Conservation (phyloP, 2,329 filamentous ascomycete genomes). For the Pestalotiopsis sp. region DNA sequence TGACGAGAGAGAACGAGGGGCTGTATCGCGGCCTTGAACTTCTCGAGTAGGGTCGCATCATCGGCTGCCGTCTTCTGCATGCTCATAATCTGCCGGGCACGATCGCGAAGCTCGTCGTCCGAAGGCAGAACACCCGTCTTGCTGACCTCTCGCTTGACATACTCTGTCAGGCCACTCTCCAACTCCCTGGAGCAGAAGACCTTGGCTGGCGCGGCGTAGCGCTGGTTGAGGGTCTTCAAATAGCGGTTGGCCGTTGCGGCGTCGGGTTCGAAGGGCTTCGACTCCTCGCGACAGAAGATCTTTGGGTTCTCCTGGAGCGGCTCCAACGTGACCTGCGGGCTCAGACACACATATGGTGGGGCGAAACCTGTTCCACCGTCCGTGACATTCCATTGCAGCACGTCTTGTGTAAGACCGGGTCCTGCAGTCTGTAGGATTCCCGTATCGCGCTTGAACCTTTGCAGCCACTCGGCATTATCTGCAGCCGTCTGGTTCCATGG, state of each 20-base stretch:
- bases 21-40: conserved; percentile 46
- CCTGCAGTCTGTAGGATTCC: conserved; percentile 54
- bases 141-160: conserved; percentile 44
- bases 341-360: conserved; percentile 55
- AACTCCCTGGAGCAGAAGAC: conserved; percentile 63
- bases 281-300: conserved; percentile 36
- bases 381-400: conserved; percentile 46
- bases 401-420: conserved; percentile 47
- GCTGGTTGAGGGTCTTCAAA: conserved; percentile 44
- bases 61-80: conserved; percentile 55
- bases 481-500: conserved; percentile 67
- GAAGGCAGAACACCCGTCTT: conserved; percentile 45
- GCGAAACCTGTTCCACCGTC: conserved; percentile 58
- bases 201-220: conserved; percentile 47
- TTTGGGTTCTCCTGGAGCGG: conserved; percentile 36
- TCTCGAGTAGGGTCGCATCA: conserved; percentile 51
- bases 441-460: conserved; percentile 61
- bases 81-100: conserved; percentile 51
- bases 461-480: conserved; percentile 66
- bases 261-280: conserved; percentile 46
- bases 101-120: conserved; percentile 48
- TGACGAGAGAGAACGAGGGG: background rate
- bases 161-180: conserved; percentile 54
- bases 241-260: conserved; percentile 50
- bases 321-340: conserved; percentile 34